Evolutionary conservation across 2,329 filamentous ascomycete genomes (phyloP).

Genomic region (Pseudogymnoascus destructans): DNA sequence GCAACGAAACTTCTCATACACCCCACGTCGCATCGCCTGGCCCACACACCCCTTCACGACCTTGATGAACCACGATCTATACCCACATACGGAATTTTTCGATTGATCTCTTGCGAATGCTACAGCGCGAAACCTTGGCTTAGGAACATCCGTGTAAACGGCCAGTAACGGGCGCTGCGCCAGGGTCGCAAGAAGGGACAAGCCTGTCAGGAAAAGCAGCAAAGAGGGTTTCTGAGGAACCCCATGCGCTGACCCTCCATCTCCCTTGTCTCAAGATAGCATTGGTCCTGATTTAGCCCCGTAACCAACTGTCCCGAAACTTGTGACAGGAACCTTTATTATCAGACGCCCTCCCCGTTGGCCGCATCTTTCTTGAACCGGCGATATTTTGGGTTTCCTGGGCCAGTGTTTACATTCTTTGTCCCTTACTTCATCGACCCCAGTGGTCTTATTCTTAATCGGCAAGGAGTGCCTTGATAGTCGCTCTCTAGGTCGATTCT

Average conservation of each 20-base stretch:
- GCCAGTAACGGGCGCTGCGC: neutral
- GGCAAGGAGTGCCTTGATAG: neutral
- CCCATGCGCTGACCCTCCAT: neutral
- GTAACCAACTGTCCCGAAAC: neutral
- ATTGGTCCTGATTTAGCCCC: neutral
- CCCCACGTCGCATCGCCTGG: constrained; percentile 3
- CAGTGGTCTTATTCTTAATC: constrained; percentile 10
- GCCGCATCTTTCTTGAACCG: neutral
- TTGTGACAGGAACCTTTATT: constrained; percentile 8
- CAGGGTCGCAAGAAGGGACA: neutral
- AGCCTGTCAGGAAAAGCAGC: neutral
- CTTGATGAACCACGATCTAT: neutral
- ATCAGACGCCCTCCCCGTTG: neutral
- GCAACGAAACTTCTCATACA: constrained; percentile 11
- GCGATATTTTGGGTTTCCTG: constrained; percentile 7
- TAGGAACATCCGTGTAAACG: constrained; percentile 2
- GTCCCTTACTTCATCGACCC: constrained; percentile 10
- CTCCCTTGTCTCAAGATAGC: neutral
- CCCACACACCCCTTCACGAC: constrained; percentile 2
- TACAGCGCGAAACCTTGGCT: constrained; percentile 1
- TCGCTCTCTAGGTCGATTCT: neutral
- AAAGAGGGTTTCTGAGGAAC: constrained; percentile 3
- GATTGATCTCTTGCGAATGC: constrained; percentile 1
- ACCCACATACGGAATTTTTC: neutral
- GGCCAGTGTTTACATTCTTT: constrained; percentile 4